These are phyloP conservation scores for Skeletonema tropicum DNA, from an alignment of 108 stramenopile species.

Conservation along the genomic window DNA sequence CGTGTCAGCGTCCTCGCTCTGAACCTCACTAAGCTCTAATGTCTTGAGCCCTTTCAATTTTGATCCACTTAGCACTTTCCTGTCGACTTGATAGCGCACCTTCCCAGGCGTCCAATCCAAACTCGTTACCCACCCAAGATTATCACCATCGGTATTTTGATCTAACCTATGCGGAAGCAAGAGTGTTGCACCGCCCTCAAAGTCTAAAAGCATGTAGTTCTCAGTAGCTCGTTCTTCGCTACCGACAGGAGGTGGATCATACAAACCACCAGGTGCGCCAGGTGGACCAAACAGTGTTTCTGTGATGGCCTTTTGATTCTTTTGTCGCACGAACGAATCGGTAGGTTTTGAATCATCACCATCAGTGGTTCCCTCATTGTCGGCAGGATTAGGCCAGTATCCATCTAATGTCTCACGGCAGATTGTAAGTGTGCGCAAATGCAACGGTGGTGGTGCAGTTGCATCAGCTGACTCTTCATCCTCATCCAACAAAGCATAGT, in stretches of 20 bases:
- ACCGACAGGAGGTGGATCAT: slow-evolving; percentile 88
- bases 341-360: slow-evolving; percentile 8
- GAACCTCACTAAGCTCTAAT: slow-evolving; percentile 84
- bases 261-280: slow-evolving; percentile 84
- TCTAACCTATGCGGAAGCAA: slow-evolving; percentile 78
- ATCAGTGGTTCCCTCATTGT: slow-evolving; percentile 19
- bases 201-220: slow-evolving; percentile 77
- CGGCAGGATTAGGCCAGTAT: slow-evolving; percentile 51
- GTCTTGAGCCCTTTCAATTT: slow-evolving; percentile 75
- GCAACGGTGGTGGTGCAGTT: slow-evolving; percentile 56
- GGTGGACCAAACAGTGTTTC: slow-evolving; percentile 71
- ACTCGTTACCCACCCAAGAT: slow-evolving; percentile 74
- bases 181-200: slow-evolving; percentile 83
- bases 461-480: slow-evolving; percentile 13
- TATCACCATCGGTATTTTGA: slow-evolving; percentile 55
- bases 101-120: slow-evolving; percentile 88
- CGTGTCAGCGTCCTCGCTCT: slow-evolving; percentile 71
- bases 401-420: slow-evolving; percentile 88
- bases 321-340: slow-evolving; percentile 23
- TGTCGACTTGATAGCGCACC: slow-evolving; percentile 85
- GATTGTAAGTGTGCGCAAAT: slow-evolving; percentile 74
- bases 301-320: slow-evolving; percentile 36
- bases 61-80: slow-evolving; percentile 71
- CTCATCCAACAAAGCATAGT: slow-evolving; percentile 59
- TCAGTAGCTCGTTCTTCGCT: slow-evolving; percentile 61